Evolutionary conservation across 345 rosid genomes (phyloP).

Genomic region (Kernera saxatilis): DNA sequence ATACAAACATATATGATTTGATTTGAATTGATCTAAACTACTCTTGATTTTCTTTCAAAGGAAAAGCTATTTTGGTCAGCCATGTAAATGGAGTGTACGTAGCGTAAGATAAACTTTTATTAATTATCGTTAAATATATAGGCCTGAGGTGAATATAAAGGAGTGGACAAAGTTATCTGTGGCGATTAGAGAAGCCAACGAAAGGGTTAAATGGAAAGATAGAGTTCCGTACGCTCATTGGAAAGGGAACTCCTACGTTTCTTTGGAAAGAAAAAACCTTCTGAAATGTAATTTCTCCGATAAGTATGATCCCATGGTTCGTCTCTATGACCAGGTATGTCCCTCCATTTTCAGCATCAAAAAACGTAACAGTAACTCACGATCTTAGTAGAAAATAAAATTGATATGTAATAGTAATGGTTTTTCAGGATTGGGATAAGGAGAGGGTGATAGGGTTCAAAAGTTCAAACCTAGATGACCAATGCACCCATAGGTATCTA

Average conservation of each 20-base stretch:
- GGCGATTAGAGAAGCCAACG: slow-evolving; percentile 39
- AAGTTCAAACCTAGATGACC: slow-evolving; percentile 39
- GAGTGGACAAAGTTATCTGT: slow-evolving; percentile 45
- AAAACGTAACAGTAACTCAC: background rate
- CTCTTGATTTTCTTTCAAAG: too few species aligned
- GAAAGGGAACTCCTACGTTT: slow-evolving; percentile 50
- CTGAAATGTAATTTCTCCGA: slow-evolving; percentile 43
- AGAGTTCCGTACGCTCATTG: slow-evolving; percentile 60
- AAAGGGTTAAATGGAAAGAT: slow-evolving; percentile 46
- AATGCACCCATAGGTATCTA: slow-evolving; percentile 48
- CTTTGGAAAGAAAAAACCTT: slow-evolving; percentile 33
- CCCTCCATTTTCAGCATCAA: background rate
- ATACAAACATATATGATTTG: too few species aligned
- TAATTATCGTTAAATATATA: background rate
- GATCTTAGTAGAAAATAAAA: background rate
- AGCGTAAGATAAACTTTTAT: background rate
- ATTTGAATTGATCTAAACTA: background rate
- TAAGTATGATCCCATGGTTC: slow-evolving; percentile 36
- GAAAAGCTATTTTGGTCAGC: too few species aligned
- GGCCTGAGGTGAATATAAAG: slow-evolving; percentile 61
- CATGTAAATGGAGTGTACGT: too few species aligned
- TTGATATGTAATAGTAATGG: background rate
- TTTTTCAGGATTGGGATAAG: slow-evolving; percentile 34
- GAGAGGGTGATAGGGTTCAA: slow-evolving; percentile 34
- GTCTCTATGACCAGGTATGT: slow-evolving; percentile 32